Evolutionary conservation across 495 filamentous ascomycete genomes (phyloP).

Genomic region (Penicillium flavigenum): DNA sequence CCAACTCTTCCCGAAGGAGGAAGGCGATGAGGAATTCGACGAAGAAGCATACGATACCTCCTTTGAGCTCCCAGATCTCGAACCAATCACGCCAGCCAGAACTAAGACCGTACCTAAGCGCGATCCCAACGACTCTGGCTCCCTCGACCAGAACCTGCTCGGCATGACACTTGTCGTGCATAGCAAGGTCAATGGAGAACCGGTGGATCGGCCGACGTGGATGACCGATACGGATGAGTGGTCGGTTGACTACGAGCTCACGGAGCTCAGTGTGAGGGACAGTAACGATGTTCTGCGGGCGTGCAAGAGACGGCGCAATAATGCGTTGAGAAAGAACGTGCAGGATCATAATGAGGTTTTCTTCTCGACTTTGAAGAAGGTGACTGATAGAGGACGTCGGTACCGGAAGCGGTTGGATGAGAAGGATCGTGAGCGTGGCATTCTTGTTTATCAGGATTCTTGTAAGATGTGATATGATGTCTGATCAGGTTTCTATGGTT

Average conservation of each 20-base stretch:
- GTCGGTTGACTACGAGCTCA: conserved; percentile 72
- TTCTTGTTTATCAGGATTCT: conserved; percentile 31
- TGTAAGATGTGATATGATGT: conserved; percentile 8
- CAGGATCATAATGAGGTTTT: not conserved
- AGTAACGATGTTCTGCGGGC: conserved; percentile 35
- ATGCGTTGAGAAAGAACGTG: not conserved
- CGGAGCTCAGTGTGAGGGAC: conserved; percentile 46
- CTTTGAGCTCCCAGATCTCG: no score
- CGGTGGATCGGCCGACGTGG: conserved; percentile 58
- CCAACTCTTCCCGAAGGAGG: no score
- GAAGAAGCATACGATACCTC: not conserved
- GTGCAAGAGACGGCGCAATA: conserved; percentile 45
- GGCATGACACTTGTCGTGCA: conserved; percentile 67
- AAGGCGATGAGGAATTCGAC: not conserved
- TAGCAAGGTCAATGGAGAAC: conserved; percentile 68
- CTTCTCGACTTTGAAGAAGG: conserved; percentile 35
- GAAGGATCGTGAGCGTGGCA: conserved; percentile 40
- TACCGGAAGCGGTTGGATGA: conserved; percentile 51
- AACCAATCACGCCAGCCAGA: no score
- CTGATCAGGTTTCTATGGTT: not conserved
- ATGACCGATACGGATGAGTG: conserved; percentile 58
- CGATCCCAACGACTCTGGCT: not conserved
- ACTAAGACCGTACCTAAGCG: not conserved
- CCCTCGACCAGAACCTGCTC: conserved; percentile 42
- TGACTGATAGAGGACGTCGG: conserved; percentile 44